Conservation (phyloP, 176 grass and related monocot genomes). For the Puya raimondii region DNA sequence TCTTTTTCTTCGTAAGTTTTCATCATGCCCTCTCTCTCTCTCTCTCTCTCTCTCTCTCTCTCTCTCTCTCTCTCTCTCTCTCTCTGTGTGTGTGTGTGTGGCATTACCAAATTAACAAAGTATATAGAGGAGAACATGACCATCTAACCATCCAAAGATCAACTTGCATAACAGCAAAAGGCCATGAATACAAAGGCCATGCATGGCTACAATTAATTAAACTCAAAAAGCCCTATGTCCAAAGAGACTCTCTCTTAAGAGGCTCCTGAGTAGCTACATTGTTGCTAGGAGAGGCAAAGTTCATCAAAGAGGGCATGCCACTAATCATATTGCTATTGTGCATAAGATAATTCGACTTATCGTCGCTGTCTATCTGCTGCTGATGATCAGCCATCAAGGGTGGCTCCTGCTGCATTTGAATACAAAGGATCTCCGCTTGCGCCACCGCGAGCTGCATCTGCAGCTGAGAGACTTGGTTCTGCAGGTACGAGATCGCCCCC, state of each 20-base stretch:
- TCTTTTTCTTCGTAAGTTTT: no score
- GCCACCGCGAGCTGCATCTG: conserved; percentile 95
- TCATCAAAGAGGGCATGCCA: conserved; percentile 36
- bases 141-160: no score
- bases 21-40: no score
- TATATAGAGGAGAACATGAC: background rate
- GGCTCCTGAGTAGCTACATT: conserved; percentile 41
- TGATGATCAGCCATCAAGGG: conserved; percentile 3
- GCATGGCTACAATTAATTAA: no score
- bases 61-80: no score
- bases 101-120: background rate
- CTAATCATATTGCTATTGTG: conserved; percentile 29
- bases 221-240: conserved; percentile 37
- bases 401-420: conserved; percentile 70
- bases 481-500: conserved; percentile 80
- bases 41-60: no score
- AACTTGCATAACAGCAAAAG: no score
- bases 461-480: conserved; percentile 88
- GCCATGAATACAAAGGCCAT: no score
- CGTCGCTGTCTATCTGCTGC: conserved; percentile 4
- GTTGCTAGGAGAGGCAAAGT: conserved; percentile 34
- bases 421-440: conserved; percentile 82
- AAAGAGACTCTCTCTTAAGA: conserved; percentile 77
- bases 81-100: no score
- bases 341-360: conserved; percentile 41